Conservation (phyloP, 2,329 filamentous ascomycete genomes). For the Hypoxylon sp. region DNA sequence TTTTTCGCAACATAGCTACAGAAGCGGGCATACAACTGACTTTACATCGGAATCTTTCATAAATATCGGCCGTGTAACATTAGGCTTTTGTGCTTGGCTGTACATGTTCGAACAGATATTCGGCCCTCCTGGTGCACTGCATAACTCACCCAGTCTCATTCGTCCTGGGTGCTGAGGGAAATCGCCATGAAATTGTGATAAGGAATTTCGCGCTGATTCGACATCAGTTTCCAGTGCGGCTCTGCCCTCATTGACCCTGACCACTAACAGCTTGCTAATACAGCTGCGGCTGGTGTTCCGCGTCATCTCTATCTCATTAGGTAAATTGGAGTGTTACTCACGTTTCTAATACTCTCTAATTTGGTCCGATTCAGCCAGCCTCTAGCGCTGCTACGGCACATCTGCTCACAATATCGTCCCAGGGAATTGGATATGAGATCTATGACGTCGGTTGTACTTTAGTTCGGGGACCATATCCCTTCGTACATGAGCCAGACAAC, state of each 20-base stretch:
- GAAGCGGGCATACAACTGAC: slow-evolving; percentile 15
- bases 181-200: slow-evolving; percentile 61
- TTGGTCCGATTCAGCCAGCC: slow-evolving; percentile 47
- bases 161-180: slow-evolving; percentile 55
- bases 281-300: slow-evolving; percentile 24
- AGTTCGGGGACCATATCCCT: slow-evolving; percentile 46
- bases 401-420: background rate
- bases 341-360: slow-evolving; percentile 24
- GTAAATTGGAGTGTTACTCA: slow-evolving; percentile 22
- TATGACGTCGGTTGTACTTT: slow-evolving; percentile 54
- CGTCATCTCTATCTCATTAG: slow-evolving; percentile 33
- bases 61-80: slow-evolving; percentile 26
- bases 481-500: background rate
- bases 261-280: slow-evolving; percentile 33
- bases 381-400: slow-evolving; percentile 46
- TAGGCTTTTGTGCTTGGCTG: slow-evolving; percentile 47
- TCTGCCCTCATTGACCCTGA: slow-evolving; percentile 1
- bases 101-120: slow-evolving; percentile 58
- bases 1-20: slow-evolving; percentile 28
- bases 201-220: slow-evolving; percentile 52
- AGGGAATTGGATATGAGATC: slow-evolving; percentile 54
- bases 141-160: slow-evolving; percentile 53
- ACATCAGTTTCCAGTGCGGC: slow-evolving; percentile 9
- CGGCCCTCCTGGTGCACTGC: slow-evolving; percentile 53
- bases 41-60: slow-evolving; percentile 36